Percentiles rank a stretch among this genome's conserved stretches.
Evolutionary conservation across 2,329 filamentous ascomycete species (phyloP).

Genomic region (Xylariales sp.): DNA sequence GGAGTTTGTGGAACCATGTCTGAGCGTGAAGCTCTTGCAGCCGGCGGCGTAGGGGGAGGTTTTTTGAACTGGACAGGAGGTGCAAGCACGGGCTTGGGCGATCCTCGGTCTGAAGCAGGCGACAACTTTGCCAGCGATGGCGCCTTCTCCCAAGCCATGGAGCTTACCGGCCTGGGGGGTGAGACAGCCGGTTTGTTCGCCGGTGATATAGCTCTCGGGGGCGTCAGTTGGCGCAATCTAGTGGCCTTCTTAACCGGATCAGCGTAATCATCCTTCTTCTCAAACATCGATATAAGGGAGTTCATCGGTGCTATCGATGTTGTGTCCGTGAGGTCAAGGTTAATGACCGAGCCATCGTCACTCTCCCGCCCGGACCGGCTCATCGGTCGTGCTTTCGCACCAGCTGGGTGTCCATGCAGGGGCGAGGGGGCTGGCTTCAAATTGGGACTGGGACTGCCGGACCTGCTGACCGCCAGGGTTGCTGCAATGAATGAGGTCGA

Average conservation of each 20-base stretch:
- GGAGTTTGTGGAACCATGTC: constrained; percentile 9
- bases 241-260: constrained; percentile 23
- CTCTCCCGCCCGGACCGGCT: constrained; percentile 25
- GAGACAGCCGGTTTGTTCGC: constrained; percentile 16
- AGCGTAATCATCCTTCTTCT: constrained; percentile 36
- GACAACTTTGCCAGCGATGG: constrained; percentile 11
- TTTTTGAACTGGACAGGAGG: constrained; percentile 9
- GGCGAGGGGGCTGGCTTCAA: constrained; percentile 18
- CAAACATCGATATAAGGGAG: constrained; percentile 65
- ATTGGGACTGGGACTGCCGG: constrained; percentile 48
- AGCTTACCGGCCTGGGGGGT: constrained; percentile 16
- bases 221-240: constrained; percentile 24
- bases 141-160: constrained; percentile 14
- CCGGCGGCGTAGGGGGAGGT: constrained; percentile 19
- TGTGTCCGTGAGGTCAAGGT: constrained; percentile 42
- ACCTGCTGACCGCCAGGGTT: constrained; percentile 57
- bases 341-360: constrained; percentile 21
- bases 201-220: constrained; percentile 24
- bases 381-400: constrained; percentile 14
- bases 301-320: constrained; percentile 58
- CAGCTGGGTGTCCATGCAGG: constrained; percentile 15
- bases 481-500: constrained; percentile 60
- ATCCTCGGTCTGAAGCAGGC: constrained; percentile 4
- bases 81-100: background rate
- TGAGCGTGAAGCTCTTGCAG: constrained; percentile 12